Conservation (phyloP, 1,284 basidiomycete genomes). For the Malassezia yamatoensis region DNA sequence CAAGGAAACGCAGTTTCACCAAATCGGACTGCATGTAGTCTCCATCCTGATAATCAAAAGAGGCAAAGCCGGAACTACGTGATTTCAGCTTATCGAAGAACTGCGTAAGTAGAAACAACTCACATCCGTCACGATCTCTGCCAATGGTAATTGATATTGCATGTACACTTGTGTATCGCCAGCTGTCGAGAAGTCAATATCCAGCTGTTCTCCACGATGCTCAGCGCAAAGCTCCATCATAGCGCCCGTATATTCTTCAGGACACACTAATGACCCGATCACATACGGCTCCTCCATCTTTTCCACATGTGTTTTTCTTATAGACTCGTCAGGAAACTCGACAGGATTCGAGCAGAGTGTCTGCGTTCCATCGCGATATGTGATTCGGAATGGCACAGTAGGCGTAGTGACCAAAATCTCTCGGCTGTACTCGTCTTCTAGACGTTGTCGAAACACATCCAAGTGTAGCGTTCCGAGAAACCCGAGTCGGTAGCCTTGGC, state of each 20-base stretch:
- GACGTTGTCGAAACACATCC: slow-evolving; percentile 87
- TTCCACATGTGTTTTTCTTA: slow-evolving; percentile 24
- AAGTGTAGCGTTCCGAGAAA: slow-evolving; percentile 93
- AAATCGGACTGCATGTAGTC: slow-evolving; percentile 35
- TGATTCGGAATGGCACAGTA: slow-evolving; percentile 41
- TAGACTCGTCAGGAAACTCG: slow-evolving; percentile 40
- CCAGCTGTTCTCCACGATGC: slow-evolving; percentile 42
- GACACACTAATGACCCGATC: slow-evolving; percentile 33
- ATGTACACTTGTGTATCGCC: slow-evolving; percentile 25
- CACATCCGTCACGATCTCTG: slow-evolving; percentile 43
- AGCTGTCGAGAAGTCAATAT: slow-evolving; percentile 20
- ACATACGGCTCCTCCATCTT: slow-evolving; percentile 41
- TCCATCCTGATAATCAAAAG: slow-evolving; percentile 40
- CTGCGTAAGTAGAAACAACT: slow-evolving; percentile 10
- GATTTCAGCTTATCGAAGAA: slow-evolving; percentile 47
- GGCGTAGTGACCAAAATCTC: slow-evolving; percentile 43
- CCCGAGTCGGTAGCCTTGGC: slow-evolving; percentile 86
- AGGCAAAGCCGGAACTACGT: slow-evolving; percentile 42
- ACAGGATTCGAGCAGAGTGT: slow-evolving; percentile 36
- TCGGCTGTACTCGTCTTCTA: slow-evolving; percentile 79
- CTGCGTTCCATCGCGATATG: slow-evolving; percentile 23
- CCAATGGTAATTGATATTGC: slow-evolving; percentile 38
- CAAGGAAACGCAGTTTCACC: slow-evolving; percentile 36
- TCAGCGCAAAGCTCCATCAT: slow-evolving; percentile 47
- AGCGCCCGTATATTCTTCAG: slow-evolving; percentile 43